These are phyloP conservation scores for Kockovaella imperatae DNA, from an alignment of 768 basidiomycete species.

Conservation along the genomic window DNA sequence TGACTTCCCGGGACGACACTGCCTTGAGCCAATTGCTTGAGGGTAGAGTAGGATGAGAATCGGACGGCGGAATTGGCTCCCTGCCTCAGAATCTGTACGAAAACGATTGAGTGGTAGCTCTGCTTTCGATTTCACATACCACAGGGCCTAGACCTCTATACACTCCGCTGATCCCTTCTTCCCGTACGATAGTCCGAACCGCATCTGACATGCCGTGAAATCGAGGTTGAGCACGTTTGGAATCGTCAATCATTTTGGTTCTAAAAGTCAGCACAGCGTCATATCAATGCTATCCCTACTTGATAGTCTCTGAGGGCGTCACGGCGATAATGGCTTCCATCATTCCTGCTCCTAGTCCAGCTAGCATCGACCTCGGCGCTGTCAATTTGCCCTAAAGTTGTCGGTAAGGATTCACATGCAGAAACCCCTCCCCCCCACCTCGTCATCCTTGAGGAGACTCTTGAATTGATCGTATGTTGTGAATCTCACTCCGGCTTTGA, in stretches of 20 bases:
- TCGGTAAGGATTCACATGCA: background rate
- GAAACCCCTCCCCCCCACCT: constrained; percentile 51
- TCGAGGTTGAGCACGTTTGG: constrained; percentile 72
- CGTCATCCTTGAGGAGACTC: constrained; percentile 64
- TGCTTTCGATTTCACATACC: constrained; percentile 55
- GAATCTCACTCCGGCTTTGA: constrained; percentile 94
- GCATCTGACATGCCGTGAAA: constrained; percentile 85
- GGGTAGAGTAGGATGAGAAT: constrained; percentile 87
- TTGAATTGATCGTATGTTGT: constrained; percentile 93
- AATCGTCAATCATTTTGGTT: constrained; percentile 94
- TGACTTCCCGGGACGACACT: constrained; percentile 72
- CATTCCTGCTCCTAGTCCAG: constrained; percentile 65
- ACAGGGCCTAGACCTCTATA: constrained; percentile 92
- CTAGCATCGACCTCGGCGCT: constrained; percentile 72
- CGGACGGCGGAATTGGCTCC: constrained; percentile 94
- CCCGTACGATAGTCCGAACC: constrained; percentile 64
- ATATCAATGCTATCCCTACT: constrained; percentile 54
- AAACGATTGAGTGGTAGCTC: background rate
- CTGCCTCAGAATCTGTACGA: constrained; percentile 82
- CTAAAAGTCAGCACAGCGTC: constrained; percentile 47
- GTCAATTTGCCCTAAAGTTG: constrained; percentile 72
- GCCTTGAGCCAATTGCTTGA: constrained; percentile 88
- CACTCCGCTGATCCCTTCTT: constrained; percentile 67
- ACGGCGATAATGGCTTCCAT: constrained; percentile 89
- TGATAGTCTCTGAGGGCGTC: constrained; percentile 96